These are phyloP conservation scores for Chlorella sorokiniana DNA, from an alignment of 139 green algal genomes.

Conservation along the genomic window DNA sequence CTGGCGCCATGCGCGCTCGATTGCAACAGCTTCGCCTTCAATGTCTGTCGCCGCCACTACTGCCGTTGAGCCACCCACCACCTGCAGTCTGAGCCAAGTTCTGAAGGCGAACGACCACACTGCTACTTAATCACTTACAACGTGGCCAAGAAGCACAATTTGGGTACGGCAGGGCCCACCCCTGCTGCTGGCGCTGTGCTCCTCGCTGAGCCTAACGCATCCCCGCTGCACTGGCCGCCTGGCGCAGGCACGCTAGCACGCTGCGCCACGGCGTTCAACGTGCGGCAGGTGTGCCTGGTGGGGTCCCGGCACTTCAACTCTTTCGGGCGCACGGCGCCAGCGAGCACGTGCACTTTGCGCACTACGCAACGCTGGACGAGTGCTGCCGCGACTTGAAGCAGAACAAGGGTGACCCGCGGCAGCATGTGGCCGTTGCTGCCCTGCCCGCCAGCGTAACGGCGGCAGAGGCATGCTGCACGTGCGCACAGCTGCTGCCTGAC, in stretches of 20 bases:
- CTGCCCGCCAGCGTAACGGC: no score
- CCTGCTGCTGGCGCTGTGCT: constrained; percentile 39
- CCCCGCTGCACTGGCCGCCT: neutral
- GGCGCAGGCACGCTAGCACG: constrained; percentile 26
- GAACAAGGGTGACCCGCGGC: constrained; percentile 51
- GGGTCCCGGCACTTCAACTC: constrained; percentile 84
- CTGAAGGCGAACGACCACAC: constrained; percentile 27
- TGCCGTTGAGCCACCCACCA: neutral
- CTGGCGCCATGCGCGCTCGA: no score
- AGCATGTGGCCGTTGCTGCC: no score
- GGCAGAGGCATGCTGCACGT: no score
- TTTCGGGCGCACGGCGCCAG: constrained; percentile 85
- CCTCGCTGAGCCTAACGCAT: neutral
- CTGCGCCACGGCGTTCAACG: constrained; percentile 51
- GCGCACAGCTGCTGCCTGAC: no score
- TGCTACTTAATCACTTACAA: constrained; percentile 83
- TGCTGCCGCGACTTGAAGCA: constrained; percentile 62
- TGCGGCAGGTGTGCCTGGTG: constrained; percentile 79
- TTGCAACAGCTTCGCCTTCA: no score
- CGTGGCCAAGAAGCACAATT: constrained; percentile 82
- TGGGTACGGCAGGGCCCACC: constrained; percentile 59
- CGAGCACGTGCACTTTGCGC: constrained; percentile 65
- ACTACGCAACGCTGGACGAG: constrained; percentile 76
- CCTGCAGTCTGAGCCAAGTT: neutral
- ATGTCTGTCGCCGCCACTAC: neutral